These are phyloP conservation scores for Trichodelitschia bisporula DNA, from an alignment of 495 filamentous ascomycete species.

Conservation along the genomic window DNA sequence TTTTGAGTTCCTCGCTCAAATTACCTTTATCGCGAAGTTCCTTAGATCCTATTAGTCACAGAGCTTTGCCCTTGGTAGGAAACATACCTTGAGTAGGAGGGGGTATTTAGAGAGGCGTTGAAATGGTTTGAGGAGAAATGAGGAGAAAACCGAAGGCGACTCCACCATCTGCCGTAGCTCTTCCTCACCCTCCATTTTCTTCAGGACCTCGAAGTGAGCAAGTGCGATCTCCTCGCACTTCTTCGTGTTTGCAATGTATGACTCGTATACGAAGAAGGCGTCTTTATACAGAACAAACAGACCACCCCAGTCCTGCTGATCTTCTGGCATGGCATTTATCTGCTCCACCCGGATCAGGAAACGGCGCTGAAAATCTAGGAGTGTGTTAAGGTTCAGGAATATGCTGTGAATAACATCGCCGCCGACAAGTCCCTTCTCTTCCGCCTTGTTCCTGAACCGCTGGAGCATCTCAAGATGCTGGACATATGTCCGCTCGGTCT, in stretches of 20 bases:
- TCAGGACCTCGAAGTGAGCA: conserved; percentile 36
- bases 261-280: conserved; percentile 71
- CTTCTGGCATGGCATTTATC: conserved; percentile 56
- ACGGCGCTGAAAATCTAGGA: conserved; percentile 81
- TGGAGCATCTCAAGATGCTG: conserved; percentile 89
- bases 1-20: conserved; percentile 35
- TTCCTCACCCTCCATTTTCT: conserved; percentile 23
- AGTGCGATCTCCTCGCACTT: conserved; percentile 37
- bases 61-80: too few relatives aligned
- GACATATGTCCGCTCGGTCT: conserved; percentile 94
- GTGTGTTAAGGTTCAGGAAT: conserved; percentile 82
- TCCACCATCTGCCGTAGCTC: conserved; percentile 40
- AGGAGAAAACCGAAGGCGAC: conserved; percentile 37
- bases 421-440: conserved; percentile 64
- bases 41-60: too few relatives aligned
- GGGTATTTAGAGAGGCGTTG: conserved; percentile 90
- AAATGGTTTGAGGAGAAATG: conserved; percentile 89
- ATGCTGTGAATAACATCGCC: conserved; percentile 86
- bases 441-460: conserved; percentile 70
- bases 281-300: conserved; percentile 61
- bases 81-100: conserved; percentile 60
- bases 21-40: conserved; percentile 66
- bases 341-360: conserved; percentile 93
- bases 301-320: conserved; percentile 72
- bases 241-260: conserved; percentile 84